Evolutionary conservation across 345 rosid genomes (phyloP).

Genomic region (Gossypium sturtianum): DNA sequence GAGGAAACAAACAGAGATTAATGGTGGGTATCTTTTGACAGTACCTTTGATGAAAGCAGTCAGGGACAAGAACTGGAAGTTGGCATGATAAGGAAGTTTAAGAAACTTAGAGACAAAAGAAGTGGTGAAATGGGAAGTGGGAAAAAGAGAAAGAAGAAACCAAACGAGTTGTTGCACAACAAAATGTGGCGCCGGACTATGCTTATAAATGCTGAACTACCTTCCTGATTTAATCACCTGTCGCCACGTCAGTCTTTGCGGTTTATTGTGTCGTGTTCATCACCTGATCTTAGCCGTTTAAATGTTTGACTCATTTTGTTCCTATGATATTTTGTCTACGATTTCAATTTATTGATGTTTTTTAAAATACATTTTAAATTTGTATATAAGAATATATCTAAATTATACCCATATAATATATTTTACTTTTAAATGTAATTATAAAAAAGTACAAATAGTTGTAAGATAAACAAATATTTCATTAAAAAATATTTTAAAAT

Average conservation of each 20-base stretch:
- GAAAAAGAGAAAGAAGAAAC: neutral
- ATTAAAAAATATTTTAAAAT: too few species aligned
- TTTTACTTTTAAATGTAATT: too few species aligned
- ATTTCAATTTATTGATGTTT: too few species aligned
- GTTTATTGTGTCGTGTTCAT: neutral
- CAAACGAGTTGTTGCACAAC: neutral
- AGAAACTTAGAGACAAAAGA: neutral
- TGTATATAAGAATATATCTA: too few species aligned
- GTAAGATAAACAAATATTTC: too few species aligned
- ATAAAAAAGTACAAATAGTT: too few species aligned
- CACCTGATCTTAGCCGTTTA: neutral
- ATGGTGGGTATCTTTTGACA: neutral
- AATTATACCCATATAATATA: too few species aligned
- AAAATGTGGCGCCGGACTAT: neutral
- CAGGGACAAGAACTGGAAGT: constrained; percentile 2
- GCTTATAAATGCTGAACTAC: neutral
- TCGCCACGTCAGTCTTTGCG: neutral
- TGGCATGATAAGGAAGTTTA: neutral
- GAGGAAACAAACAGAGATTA: neutral
- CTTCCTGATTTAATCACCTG: neutral
- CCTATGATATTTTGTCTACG: too few species aligned
- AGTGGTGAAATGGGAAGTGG: neutral
- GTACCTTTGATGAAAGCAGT: neutral
- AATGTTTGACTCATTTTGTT: neutral
- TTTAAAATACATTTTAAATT: too few species aligned